Conservation (phyloP, 208 protist species). For the Phytomonas francai region DNA sequence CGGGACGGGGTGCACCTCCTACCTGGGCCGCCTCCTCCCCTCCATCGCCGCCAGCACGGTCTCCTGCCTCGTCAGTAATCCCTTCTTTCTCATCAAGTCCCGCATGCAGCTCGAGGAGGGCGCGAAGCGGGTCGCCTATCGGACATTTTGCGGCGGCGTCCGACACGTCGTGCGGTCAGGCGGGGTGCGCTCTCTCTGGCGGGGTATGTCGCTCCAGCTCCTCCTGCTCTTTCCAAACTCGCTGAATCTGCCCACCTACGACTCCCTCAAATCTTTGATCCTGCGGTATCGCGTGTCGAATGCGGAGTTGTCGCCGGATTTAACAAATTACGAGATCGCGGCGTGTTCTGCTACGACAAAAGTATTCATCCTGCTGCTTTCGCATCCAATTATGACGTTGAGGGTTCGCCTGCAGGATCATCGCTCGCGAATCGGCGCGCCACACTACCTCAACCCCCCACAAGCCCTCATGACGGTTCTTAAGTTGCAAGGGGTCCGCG, state of each 20-base stretch:
- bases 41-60: slow-evolving; percentile 40
- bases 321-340: slow-evolving; percentile 61
- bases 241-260: slow-evolving; percentile 72
- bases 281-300: slow-evolving; percentile 25
- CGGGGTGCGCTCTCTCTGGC: slow-evolving; percentile 78
- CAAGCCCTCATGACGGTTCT: slow-evolving; percentile 49
- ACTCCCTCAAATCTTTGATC: slow-evolving; percentile 54
- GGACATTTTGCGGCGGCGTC: slow-evolving; percentile 49
- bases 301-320: slow-evolving; percentile 15
- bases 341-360: slow-evolving; percentile 70
- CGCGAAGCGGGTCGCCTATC: slow-evolving; percentile 21
- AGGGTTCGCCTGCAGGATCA: slow-evolving; percentile 82
- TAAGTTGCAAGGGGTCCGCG: slow-evolving; percentile 43
- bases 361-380: slow-evolving; percentile 44
- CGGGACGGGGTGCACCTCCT: slow-evolving; percentile 33
- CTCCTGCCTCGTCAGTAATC: slow-evolving; percentile 31
- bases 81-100: slow-evolving; percentile 72
- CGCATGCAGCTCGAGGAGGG: slow-evolving; percentile 80
- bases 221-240: slow-evolving; percentile 73
- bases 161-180: slow-evolving; percentile 35
- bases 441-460: slow-evolving; percentile 47
- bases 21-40: slow-evolving; percentile 24
- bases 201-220: slow-evolving; percentile 61
- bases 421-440: slow-evolving; percentile 29
- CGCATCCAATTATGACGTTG: slow-evolving; percentile 71